Percentiles rank a stretch among this genome's conserved stretches.
phyloP scores from a whole-genome alignment of 345 rosid genomes.

The Eucalyptus melliodora region DNA sequence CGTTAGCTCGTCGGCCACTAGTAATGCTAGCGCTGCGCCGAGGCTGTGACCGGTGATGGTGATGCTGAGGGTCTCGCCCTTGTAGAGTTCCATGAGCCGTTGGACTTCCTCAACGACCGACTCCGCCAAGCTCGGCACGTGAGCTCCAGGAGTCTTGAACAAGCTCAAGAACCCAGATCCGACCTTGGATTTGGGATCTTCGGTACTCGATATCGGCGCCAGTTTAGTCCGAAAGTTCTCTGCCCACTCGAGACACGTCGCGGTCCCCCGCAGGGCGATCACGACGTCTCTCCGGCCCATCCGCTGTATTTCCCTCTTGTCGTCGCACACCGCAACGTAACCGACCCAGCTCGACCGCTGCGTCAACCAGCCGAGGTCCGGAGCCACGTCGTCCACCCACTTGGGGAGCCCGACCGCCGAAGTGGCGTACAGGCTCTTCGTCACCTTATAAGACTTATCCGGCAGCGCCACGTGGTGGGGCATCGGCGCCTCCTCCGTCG shows the following conservation, averaged over 20 bases:
- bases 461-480: slow-evolving; percentile 59
- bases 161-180: slow-evolving; percentile 79
- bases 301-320: slow-evolving; percentile 68
- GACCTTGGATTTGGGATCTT: slow-evolving; percentile 29
- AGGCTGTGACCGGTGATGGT: slow-evolving; percentile 89
- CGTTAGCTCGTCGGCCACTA: slow-evolving; percentile 62
- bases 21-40: slow-evolving; percentile 75
- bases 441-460: slow-evolving; percentile 57
- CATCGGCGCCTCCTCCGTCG: slow-evolving; percentile 30
- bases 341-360: slow-evolving; percentile 94
- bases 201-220: slow-evolving; percentile 7
- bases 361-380: slow-evolving; percentile 89
- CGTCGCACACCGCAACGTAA: slow-evolving; percentile 87
- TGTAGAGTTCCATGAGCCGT: slow-evolving; percentile 37
- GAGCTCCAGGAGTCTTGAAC: slow-evolving; percentile 46
- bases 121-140: slow-evolving; percentile 47
- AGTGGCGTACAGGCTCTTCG: slow-evolving; percentile 80
- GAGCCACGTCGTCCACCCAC: slow-evolving; percentile 80
- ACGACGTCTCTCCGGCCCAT: slow-evolving; percentile 92
- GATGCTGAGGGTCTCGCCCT: slow-evolving; percentile 67
- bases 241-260: slow-evolving; percentile 95
- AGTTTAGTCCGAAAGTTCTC: slow-evolving; percentile 56
- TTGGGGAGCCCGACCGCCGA: slow-evolving; percentile 76
- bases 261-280: slow-evolving; percentile 88
- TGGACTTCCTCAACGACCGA: slow-evolving; percentile 38